Base-by-base conservation (phyloP, 163 green algal species). In the Prototheca cutis region DNA sequence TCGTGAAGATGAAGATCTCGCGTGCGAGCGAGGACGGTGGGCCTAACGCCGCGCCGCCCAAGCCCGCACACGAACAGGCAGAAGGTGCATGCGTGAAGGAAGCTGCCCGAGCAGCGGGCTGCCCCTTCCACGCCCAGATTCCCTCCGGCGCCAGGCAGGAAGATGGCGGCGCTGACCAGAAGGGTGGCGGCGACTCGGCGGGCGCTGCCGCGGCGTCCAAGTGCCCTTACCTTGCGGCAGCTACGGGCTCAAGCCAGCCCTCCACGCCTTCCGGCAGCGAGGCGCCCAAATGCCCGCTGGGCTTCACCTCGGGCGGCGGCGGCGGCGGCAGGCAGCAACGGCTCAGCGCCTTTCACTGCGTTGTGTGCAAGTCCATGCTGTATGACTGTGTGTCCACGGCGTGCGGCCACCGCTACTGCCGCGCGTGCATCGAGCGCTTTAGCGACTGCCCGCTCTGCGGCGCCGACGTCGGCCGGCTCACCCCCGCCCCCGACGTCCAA, bases 371-470 rank as follows among this genome's bases (percentile, higher is more conserved):
- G 55, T 69, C 60, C 6, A 32, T 75, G 3, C 55, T 62, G 13
- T 58, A 53, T 34, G 31, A 77, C 27, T 66, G 58, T 15, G 48
- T 59, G 24, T 19, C 36, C 3, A 59, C 56, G 27, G 53, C 34
- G 40, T 78, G 70, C 51, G 51, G 68, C 10, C 70, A 76, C 65
- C 25, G 31, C 8, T 78, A 52, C 53, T 78, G 70, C 48, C 48
- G 27, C 48, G 48, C 51, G 40, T 80, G 72, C 53, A 66, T 74
- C 31, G 29, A 31, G 3, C 31, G 25, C 3, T 66, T 52, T 45
- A 27, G 28, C 32, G 72, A 79, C 56, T 80, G 72, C 58, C 72
- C 72, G 2, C 21, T 63, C 7, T 80, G 72, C 51, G 72, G 72
- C 17, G 72, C 72, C 1, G 72, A 80, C 57, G 53, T 76, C 23